Conservation (phyloP, 192 early-diverging fungal genomes). For the Coemansia sp. region DNA sequence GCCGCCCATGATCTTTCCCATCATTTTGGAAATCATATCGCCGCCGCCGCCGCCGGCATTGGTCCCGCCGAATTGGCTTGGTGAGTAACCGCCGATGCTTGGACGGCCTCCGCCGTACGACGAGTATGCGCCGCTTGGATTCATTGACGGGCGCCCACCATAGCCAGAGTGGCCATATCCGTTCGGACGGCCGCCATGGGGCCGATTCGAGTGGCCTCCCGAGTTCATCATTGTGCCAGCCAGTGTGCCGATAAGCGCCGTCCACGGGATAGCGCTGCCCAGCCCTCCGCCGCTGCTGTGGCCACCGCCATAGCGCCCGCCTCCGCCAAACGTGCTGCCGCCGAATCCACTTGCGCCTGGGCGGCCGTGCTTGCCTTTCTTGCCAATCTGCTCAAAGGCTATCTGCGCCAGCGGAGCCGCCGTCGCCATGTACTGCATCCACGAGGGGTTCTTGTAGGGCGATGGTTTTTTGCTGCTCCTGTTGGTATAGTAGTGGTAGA, state of each 20-base stretch:
- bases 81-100: slow-evolving; percentile 3
- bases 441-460: slow-evolving; percentile 31
- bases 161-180: slow-evolving; percentile 14
- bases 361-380: not conserved
- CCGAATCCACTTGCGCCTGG: not conserved
- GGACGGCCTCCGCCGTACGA: slow-evolving; percentile 11
- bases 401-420: slow-evolving; percentile 9
- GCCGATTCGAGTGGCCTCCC: not conserved
- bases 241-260: not conserved
- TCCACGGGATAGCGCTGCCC: slow-evolving; percentile 7
- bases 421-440: slow-evolving; percentile 32
- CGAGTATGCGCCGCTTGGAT: slow-evolving; percentile 7
- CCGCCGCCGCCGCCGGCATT: slow-evolving; percentile 14
- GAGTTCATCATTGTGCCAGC: slow-evolving; percentile 15
- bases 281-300: not conserved
- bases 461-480: slow-evolving; percentile 10
- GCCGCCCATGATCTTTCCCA: slow-evolving; percentile 45
- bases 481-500: slow-evolving; percentile 34
- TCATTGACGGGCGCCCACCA: not conserved
- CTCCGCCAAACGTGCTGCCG: slow-evolving; percentile 3
- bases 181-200: not conserved
- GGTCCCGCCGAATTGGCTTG: slow-evolving; percentile 16
- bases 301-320: slow-evolving; percentile 1
- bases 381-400: slow-evolving; percentile 9
- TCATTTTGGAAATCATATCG: slow-evolving; percentile 32